A percentile compares a stretch with the other conserved stretches of the same genome.
These are phyloP conservation scores for Trichophaea hybrida DNA, from an alignment of 2,329 filamentous ascomycete species.

Conservation along the genomic window DNA sequence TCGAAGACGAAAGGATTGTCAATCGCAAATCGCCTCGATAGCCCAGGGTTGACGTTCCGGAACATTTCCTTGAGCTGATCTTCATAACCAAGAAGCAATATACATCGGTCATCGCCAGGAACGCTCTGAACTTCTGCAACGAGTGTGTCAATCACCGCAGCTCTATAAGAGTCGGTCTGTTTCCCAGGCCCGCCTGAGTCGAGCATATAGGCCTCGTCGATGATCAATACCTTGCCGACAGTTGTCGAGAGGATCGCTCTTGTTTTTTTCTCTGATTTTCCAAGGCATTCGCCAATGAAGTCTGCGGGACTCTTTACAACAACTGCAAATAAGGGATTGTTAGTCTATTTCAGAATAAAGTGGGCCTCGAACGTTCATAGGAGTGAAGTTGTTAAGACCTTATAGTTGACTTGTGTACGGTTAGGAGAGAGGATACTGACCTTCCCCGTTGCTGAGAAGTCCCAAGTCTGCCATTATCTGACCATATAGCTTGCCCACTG, in stretches of 20 bases:
- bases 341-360: background rate
- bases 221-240: slow-evolving; percentile 60
- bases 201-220: slow-evolving; percentile 65
- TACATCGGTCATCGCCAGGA: slow-evolving; percentile 56
- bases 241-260: slow-evolving; percentile 55
- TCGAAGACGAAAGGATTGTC: slow-evolving; percentile 51
- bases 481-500: slow-evolving; percentile 59
- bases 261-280: slow-evolving; percentile 54
- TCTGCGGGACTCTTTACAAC: slow-evolving; percentile 58
- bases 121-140: slow-evolving; percentile 58
- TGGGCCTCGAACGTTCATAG: background rate
- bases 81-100: slow-evolving; percentile 56
- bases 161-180: slow-evolving; percentile 40
- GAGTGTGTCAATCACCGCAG: slow-evolving; percentile 56
- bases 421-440: slow-evolving; percentile 30
- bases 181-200: slow-evolving; percentile 28
- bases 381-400: background rate
- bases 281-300: slow-evolving; percentile 50
- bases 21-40: slow-evolving; percentile 51
- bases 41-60: slow-evolving; percentile 54
- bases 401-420: background rate
- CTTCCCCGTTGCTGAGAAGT: slow-evolving; percentile 52
- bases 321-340: slow-evolving; percentile 35
- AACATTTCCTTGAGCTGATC: slow-evolving; percentile 59
- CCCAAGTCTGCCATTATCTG: slow-evolving; percentile 53